Evolutionary conservation across 2,329 filamentous ascomycete genomes (phyloP), one percentile per base, ranked within the genome.

Genomic region (Microascus cirrosus): DNA sequence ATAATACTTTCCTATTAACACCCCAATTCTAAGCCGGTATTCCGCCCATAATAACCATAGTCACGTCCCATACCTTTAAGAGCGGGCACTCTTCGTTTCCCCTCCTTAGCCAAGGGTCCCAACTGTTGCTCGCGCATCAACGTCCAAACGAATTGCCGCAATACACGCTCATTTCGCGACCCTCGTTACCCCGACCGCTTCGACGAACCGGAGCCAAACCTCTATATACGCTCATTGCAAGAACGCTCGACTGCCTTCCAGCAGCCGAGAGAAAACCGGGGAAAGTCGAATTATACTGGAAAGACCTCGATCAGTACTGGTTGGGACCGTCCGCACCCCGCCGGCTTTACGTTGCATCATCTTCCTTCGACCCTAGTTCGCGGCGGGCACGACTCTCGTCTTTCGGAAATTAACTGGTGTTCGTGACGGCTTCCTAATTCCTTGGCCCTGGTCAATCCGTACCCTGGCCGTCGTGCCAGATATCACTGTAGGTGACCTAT

Each of bases 41-140:
- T 57, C 54, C 59, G 39, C 53, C 58, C 59, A 36, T 58, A 68
- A 65, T 64, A 62, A 60, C 60, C 63, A 67, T 12, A 50, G 45
- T 69, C 68, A 70, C 69, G 68, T 72, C 70, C 28, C 75, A 75
- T 75, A 75, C 51, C 35, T 55, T 36, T 48, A 74, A 73, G 77
- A 81, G 77, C 78, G 78, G 78, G 78, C 73, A 79, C 77, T 80
- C 75, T 77, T 71, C 61, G 59, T 70, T 70, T 66, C 65, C 65
- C 68, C 68, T 67, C 70, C 73, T 70, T 65, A 61, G 57, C 55
- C 28, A 32, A 58, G 57, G 39, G 56, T 51, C 57, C 57, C 51
- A 36, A 66, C 71, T 70, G 69, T 68, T 69, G 65, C 65, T 67
- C 68, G 65, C 65, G 64, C 63, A 68, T 65, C 61, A 65, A 66